phyloP scores from a whole-genome alignment of 768 basidiomycete genomes.

The Pleurotus cornucopiae region DNA sequence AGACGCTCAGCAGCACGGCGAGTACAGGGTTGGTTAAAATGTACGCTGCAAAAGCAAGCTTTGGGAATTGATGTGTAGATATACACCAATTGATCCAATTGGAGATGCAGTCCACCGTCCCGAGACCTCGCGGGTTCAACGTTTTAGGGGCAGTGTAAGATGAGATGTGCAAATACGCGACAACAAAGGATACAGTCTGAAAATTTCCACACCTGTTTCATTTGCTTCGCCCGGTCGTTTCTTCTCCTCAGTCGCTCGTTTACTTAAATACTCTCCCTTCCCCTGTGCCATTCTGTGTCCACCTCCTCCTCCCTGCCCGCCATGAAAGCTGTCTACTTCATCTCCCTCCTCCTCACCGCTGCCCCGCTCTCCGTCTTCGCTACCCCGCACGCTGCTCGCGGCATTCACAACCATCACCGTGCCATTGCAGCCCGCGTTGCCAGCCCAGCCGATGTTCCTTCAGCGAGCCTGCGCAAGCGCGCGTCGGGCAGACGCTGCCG shows the following conservation, averaged over 20 bases:
- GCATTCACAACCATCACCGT: constrained; percentile 28
- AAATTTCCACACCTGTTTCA: background rate
- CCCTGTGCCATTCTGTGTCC: constrained; percentile 14
- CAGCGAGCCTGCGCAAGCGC: constrained; percentile 22
- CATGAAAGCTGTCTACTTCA: constrained; percentile 36
- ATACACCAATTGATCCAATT: background rate
- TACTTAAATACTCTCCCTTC: background rate
- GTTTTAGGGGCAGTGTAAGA: background rate
- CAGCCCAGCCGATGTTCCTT: constrained; percentile 22
- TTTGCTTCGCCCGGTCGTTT: background rate
- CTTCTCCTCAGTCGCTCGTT: constrained; percentile 8
- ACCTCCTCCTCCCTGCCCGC: constrained; percentile 29
- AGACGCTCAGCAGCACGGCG: constrained; percentile 64
- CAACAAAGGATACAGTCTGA: background rate
- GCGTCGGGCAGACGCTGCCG: constrained; percentile 33
- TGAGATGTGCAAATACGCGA: background rate
- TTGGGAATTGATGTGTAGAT: constrained; percentile 9
- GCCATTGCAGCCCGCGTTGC: constrained; percentile 41
- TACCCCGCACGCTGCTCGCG: constrained; percentile 34
- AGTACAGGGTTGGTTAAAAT: constrained; percentile 77
- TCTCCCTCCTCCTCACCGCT: constrained; percentile 37
- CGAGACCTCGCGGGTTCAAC: constrained; percentile 2
- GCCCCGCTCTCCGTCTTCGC: constrained; percentile 32
- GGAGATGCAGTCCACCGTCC: background rate
- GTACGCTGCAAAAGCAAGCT: constrained; percentile 58